Base-by-base conservation (phyloP, 2,329 filamentous ascomycete genomes). In the Aureobasidium uvarum region DNA sequence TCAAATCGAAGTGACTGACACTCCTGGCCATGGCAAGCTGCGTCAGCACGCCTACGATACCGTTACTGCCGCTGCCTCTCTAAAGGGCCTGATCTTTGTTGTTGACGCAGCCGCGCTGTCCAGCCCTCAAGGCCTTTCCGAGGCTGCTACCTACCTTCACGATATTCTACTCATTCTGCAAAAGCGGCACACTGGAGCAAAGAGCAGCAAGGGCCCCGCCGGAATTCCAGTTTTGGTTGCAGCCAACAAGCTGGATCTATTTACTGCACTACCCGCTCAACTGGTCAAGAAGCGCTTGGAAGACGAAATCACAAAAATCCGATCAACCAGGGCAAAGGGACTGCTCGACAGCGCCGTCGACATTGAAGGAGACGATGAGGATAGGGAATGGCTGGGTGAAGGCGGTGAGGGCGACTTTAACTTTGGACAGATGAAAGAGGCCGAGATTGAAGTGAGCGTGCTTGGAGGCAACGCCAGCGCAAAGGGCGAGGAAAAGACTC, bases 171-270 rank as follows among this genome's bases (percentile, higher is more conserved):
- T 98, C 3, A 76, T 85, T 3, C 81, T 99, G 66, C 95, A 98
- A 80, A 90, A 88, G 77, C 84, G 88, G 54, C 84, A 86, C 56
- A 84, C 85, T 36, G 77, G 78, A 67, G 76, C 78, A 45, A 86
- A 83, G 68, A 82, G 83, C 1, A 81, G 83, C 52, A 88, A 86
- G 71, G 81, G 81, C 0, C 83, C 85, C 0, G 78, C 81, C 25
- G 81, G 85, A 25, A 83, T 95, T 10, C 87, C 90, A 0, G 83
- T 99, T 8, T 83, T 99, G 41, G 81, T 99, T 39, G 93, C 92
- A 1, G 93, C 92, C 63, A 99, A 98, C 78, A 99, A 99, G 83
- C 85, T 92, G 74, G 95, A 99, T 76, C 83, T 99, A 0, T 99
- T 99, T 75, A 97, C 95, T 0, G 92, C 94, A 8, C 80, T 97